Evolutionary conservation across 2,329 filamentous ascomycete genomes (phyloP), one percentile per base, ranked within the genome.

Genomic region (Sporothrix curviconia): DNA sequence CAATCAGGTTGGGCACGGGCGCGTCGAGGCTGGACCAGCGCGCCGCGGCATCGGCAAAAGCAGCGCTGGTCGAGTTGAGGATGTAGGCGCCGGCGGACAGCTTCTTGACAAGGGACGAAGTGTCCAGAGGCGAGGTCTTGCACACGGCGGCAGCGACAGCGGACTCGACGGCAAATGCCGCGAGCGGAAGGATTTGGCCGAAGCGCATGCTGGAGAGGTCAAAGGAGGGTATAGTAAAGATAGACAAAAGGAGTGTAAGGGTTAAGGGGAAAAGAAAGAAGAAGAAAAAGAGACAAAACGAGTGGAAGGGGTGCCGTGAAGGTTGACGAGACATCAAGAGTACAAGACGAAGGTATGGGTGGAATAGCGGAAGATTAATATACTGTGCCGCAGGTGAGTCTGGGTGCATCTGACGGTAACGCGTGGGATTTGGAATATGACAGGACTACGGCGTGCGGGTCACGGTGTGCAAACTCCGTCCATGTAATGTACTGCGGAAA

Each of bases 11-110:
- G 9, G 76, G 68, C 1, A 62, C 70, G 3, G 79, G 79, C 1
- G 68, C 64, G 8, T 71, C 66, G 19, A 78, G 61, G 14, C 66
- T 67, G 1, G 78, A 80, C 77, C 78, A 80, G 1, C 78, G 71
- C 2, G 65, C 67, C 0, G 74, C 71, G 7, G 70, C 70, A 28
- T 66, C 36, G 3, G 62, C 59, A 49, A 76, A 81, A 12, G 65
- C 70, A n/a, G 61, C 62, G 9, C 74, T 72, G 2, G 70, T 73
- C 0, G 76, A 74, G 19, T 64, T 68, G 62, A 74, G 76, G 34
- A 79, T 64, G 61, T 75, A 67, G 15, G 76, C 73, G 2, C 58
- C 57, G 12, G 60, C 43, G 0, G 77, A 79, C 7, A 76, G 68
- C 47, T 63, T 66, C 15, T 60, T 37, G 0, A 61, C 62, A 8